Evolutionary conservation across 2,329 filamentous ascomycete genomes (phyloP), one percentile per base, ranked within the genome.

Genomic region (Coniochaeta ligniaria): DNA sequence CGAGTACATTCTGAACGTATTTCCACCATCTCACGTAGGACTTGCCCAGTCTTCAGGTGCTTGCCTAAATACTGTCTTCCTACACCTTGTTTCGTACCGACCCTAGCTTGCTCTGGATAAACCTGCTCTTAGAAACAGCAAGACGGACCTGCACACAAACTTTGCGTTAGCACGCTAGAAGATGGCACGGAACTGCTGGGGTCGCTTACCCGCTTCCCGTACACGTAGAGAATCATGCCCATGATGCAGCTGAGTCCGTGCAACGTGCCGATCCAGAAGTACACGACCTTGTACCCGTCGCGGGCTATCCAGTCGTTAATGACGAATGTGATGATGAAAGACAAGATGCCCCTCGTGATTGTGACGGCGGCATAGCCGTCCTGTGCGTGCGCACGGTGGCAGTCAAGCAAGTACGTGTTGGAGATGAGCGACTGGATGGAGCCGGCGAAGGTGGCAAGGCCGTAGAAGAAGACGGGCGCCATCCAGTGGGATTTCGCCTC

Each of bases 321-420:
- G 63, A 73, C 73, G 59, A 73, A 72, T 60, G 71, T 72, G 66
- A 73, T 72, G 6, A 67, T 67, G 58, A 73, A 73, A 2, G 69
- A 70, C 56, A 71, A 72, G 54, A 73, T 69, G 31, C 72, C 72
- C 14, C 70, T 61, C 3, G 38, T 16, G 41, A 67, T 36, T 12
- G 66, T 67, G 57, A 66, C 66, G 33, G 66, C 63, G 60, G 66
- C 63, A 70, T 26, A 22, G 59, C 69, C 71, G 57, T 72, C 69
- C 6, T 68, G 70, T 3, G 70, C 70, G 54, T 71, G 69, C 59
- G 71, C 69, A 28, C 69, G 66, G 61, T 72, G 70, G 60, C 70
- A 72, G 47, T 72, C 70, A n/a, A 68, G 70, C 26, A 72, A 65
- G 59, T 72, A 72, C 58, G 71, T 72, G 62, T 72, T 74, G 31